phyloP scores from a whole-genome alignment of 805 yeast genomes.

The Cyberlindnera xylosilytica region DNA sequence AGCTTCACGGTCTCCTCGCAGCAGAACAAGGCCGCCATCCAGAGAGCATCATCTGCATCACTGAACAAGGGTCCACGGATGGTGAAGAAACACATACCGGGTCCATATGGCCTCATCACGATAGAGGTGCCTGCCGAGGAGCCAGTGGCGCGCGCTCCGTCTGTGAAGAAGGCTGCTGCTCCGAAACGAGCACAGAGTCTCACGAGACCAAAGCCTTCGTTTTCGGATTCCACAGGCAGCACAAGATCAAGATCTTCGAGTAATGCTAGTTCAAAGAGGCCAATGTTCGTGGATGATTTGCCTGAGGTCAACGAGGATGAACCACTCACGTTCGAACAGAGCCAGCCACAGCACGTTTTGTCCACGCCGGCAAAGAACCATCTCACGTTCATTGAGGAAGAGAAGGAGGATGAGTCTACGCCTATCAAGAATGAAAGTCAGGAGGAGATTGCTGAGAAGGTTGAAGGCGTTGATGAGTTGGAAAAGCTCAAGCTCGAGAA shows the following conservation, averaged over 20 bases:
- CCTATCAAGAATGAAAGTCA: constrained; percentile 1
- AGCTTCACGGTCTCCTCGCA: constrained; percentile 14
- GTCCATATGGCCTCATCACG: constrained; percentile 65
- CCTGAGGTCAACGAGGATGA: constrained; percentile 23
- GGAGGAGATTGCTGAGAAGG: constrained; percentile 10
- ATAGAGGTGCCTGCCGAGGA: constrained; percentile 60
- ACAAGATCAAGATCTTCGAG: constrained; percentile 13
- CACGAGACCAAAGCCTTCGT: constrained; percentile 16
- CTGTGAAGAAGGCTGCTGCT: constrained; percentile 13
- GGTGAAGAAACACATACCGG: constrained; percentile 67
- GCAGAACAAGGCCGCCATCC: background rate
- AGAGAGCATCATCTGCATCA: constrained; percentile 1
- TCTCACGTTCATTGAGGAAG: constrained; percentile 20
- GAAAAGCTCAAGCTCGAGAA: constrained; percentile 12
- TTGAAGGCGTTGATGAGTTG: constrained; percentile 8
- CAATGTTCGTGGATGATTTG: constrained; percentile 19
- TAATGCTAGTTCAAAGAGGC: constrained; percentile 16
- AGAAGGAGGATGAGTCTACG: constrained; percentile 4
- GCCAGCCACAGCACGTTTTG: background rate
- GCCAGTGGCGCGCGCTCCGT: background rate
- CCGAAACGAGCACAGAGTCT: constrained; percentile 16
- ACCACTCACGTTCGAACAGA: constrained; percentile 10
- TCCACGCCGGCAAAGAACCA: constrained; percentile 5
- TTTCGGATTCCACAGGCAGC: background rate
- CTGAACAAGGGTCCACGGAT: constrained; percentile 20